phyloP scores from a whole-genome alignment of 768 basidiomycete species.

The Tulasnella sp. region DNA sequence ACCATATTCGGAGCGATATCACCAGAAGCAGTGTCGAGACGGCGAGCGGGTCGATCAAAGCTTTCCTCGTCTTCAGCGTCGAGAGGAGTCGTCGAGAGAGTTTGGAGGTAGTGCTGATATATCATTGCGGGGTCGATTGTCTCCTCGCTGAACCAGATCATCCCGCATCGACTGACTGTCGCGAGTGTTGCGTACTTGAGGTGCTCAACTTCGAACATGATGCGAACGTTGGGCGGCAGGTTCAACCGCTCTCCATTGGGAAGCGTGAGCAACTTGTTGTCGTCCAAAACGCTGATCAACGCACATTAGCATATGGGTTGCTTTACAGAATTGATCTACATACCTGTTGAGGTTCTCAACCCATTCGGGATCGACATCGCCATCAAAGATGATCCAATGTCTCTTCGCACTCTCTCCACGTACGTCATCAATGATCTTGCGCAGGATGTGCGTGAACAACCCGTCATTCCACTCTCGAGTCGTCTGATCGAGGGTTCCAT shows the following conservation, averaged over 20 bases:
- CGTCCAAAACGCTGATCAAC: slow-evolving; percentile 76
- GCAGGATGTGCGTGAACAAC: slow-evolving; percentile 91
- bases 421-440: slow-evolving; percentile 97
- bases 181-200: slow-evolving; percentile 93
- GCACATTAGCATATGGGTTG: background rate
- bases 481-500: slow-evolving; percentile 92
- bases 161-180: slow-evolving; percentile 98
- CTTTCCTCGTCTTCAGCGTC: slow-evolving; percentile 82
- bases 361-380: slow-evolving; percentile 99
- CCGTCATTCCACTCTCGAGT: slow-evolving; percentile 99
- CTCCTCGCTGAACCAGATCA: slow-evolving; percentile 99
- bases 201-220: slow-evolving; percentile 99
- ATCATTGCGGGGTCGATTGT: slow-evolving; percentile 87
- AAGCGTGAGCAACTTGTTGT: slow-evolving; percentile 93
- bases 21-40: slow-evolving; percentile 20
- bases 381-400: slow-evolving; percentile 99
- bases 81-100: slow-evolving; percentile 60
- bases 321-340: slow-evolving; percentile 21
- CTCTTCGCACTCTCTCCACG: slow-evolving; percentile 93
- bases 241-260: slow-evolving; percentile 98
- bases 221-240: slow-evolving; percentile 90
- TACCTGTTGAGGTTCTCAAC: slow-evolving; percentile 99
- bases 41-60: slow-evolving; percentile 15
- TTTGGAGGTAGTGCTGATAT: slow-evolving; percentile 76
- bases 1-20: slow-evolving; percentile 53